Percentiles rank a stretch among this genome's conserved stretches.
Evolutionary conservation across 129 eudicot species (phyloP).

Genomic region (Daucus carota): DH1_v3.0 NC_030382.2:43817501-43818000

Average conservation of each 20-base stretch:
- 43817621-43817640: constrained; percentile 74
- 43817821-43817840: neutral
- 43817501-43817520: neutral
- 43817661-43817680: constrained; percentile 39
- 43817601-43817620: constrained; percentile 78
- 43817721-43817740: neutral
- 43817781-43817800: constrained; percentile 95
- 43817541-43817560: neutral
- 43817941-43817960: neutral
- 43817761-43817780: constrained; percentile 69
- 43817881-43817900: constrained; percentile 14
- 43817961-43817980: constrained; percentile 3
- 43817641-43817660: constrained; percentile 77
- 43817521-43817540: neutral
- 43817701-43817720: neutral
- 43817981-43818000: neutral
- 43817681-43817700: neutral
- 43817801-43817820: constrained; percentile 14
- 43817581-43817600: constrained; percentile 53
- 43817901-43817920: constrained; percentile 8
- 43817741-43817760: constrained; percentile 45
- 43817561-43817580: constrained; percentile 17
- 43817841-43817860: neutral
- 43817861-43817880: neutral
- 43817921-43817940: constrained; percentile 11